phyloP scores from a whole-genome alignment of 768 basidiomycete genomes.

The Suillus occidentalis region DNA sequence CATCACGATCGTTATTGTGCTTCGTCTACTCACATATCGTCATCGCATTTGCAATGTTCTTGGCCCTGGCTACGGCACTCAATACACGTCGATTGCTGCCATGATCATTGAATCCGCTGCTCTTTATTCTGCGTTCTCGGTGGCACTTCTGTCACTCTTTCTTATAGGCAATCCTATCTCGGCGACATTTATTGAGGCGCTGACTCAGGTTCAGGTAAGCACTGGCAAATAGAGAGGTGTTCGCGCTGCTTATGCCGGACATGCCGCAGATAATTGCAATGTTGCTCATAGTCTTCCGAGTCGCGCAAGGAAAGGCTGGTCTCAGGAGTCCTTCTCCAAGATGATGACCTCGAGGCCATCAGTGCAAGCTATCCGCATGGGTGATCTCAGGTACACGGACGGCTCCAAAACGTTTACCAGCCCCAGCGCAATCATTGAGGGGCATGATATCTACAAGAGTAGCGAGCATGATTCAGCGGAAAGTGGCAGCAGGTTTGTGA shows the following conservation, averaged over 20 bases:
- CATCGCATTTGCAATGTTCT: slow-evolving; percentile 13
- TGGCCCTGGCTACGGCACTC: slow-evolving; percentile 21
- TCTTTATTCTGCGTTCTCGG: slow-evolving; percentile 25
- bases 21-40: slow-evolving; percentile 28
- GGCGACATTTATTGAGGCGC: slow-evolving; percentile 29
- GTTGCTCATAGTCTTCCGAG: slow-evolving; percentile 31
- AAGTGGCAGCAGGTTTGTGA: not conserved
- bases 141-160: slow-evolving; percentile 33
- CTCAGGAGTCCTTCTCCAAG: slow-evolving; percentile 7
- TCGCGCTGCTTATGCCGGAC: not conserved
- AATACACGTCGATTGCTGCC: slow-evolving; percentile 33
- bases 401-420: not conserved
- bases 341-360: not conserved
- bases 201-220: slow-evolving; percentile 31
- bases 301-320: slow-evolving; percentile 30
- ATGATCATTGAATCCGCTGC: slow-evolving; percentile 38
- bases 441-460: not conserved
- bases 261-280: slow-evolving; percentile 27
- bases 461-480: not conserved
- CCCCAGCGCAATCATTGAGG: not conserved
- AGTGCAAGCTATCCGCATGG: not conserved
- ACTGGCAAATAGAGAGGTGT: not conserved
- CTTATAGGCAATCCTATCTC: slow-evolving; percentile 20
- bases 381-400: not conserved
- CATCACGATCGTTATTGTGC: slow-evolving; percentile 31